Evolutionary conservation across 768 basidiomycete genomes (phyloP), one percentile per base, ranked within the genome.

Genomic region (Amylocystis lapponica): DNA sequence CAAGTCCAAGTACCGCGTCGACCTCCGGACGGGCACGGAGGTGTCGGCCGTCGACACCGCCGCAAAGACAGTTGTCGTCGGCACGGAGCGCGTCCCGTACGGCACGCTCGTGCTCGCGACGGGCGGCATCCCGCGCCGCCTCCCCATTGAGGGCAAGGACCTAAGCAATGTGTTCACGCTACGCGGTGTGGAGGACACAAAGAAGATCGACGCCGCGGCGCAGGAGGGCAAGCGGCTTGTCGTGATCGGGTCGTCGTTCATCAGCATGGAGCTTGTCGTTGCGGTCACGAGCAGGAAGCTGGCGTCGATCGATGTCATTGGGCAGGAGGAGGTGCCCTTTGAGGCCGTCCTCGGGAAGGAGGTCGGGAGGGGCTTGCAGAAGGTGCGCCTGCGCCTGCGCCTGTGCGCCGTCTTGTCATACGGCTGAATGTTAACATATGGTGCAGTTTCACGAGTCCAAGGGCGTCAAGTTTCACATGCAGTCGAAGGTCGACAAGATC

Each of bases 221-320:
- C 67, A 84, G 64, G 83, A 87, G 50, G 83, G 84, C 26, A 86
- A 90, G 63, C 70, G 71, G 37, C 61, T 85, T 46, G 89, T 91
- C 25, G 76, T 94, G 11, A 83, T 95, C 49, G 93, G 93, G 2
- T 85, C 81, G 38, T 88, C 85, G 12, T 96, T 94, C 67, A 96
- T 96, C 54, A 80, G 85, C 43, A 89, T 96, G 89, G 88, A 93
- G 60, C 69, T 91, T n/a, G 88, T 89, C 6, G 73, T 69, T n/a
- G 85, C 88, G 1, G 64, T 86, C 2, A 62, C 78, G 7, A 80
- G 79, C 53, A 79, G 85, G 41, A 83, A 84, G 51, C 80, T 90
- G 17, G 83, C 83, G 11, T 84, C 82, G 23, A 81, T 93, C 33
- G 81, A 87, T 49, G 81, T 95, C 47, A 76, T 96, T 41, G 91